Evolutionary conservation across 371 early-diverging fungal species (phyloP).

Genomic region (Mucor irregularis): DNA sequence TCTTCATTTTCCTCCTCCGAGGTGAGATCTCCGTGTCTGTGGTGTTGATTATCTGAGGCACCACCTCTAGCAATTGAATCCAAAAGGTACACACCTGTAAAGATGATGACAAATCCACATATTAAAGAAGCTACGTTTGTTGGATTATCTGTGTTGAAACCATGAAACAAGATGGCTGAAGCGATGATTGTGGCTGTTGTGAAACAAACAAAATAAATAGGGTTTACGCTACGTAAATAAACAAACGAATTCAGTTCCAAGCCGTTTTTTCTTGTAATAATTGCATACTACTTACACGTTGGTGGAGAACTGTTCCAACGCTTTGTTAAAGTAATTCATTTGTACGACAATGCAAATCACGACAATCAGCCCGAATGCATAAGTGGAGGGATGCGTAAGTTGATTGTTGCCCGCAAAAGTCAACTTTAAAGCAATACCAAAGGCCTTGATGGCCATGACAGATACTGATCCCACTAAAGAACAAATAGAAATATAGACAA

Average conservation of each 20-base stretch:
- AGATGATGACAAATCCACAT: slow-evolving; percentile 88
- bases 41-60: neutral
- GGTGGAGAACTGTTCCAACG: slow-evolving; percentile 86
- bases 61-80: slow-evolving; percentile 30
- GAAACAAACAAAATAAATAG: slow-evolving; percentile 92
- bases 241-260: neutral
- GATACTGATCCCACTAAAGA: slow-evolving; percentile 88
- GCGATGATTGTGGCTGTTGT: slow-evolving; percentile 91
- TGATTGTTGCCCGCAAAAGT: slow-evolving; percentile 92
- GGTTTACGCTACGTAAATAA: slow-evolving; percentile 60
- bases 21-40: neutral
- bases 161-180: slow-evolving; percentile 85
- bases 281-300: slow-evolving; percentile 66
- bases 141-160: slow-evolving; percentile 73
- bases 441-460: slow-evolving; percentile 89
- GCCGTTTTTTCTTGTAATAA: neutral
- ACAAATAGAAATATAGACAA: slow-evolving; percentile 90
- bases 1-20: slow-evolving; percentile 23
- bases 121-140: slow-evolving; percentile 83
- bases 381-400: slow-evolving; percentile 83
- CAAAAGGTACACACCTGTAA: slow-evolving; percentile 86
- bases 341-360: slow-evolving; percentile 83
- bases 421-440: slow-evolving; percentile 89
- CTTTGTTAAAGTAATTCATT: slow-evolving; percentile 97
- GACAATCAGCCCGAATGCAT: slow-evolving; percentile 82